Percentiles rank a stretch among this genome's conserved stretches.
These are phyloP conservation scores for Lycium barbarum DNA, from an alignment of 257 asterid species.

Conservation along the genomic window DNA sequence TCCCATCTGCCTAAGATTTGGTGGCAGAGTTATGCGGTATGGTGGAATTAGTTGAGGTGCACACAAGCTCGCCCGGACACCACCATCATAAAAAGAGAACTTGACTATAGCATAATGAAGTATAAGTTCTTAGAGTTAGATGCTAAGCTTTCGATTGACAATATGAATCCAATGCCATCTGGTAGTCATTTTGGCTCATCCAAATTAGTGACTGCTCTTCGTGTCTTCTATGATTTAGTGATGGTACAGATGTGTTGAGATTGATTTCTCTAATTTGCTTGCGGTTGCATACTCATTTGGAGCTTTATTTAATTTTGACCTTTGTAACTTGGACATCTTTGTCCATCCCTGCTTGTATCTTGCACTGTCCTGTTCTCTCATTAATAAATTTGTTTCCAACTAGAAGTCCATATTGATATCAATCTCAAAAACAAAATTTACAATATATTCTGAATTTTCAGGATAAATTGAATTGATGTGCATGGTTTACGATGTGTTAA, in stretches of 20 bases:
- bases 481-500: not conserved
- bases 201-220: slow-evolving; percentile 5
- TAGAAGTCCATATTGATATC: slow-evolving; percentile 10
- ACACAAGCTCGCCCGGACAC: not conserved
- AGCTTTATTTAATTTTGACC: not conserved
- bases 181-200: not conserved
- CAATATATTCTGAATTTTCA: not conserved
- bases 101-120: not conserved
- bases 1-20: not conserved
- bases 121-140: slow-evolving; percentile 21
- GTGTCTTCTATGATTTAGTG: not conserved
- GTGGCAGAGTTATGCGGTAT: not conserved
- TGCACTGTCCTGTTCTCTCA: not conserved
- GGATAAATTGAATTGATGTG: not conserved
- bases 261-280: slow-evolving; percentile 17
- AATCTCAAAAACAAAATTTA: not conserved
- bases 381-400: not conserved
- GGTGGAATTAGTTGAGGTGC: not conserved
- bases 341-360: not conserved
- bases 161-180: slow-evolving; percentile 17
- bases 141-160: not conserved
- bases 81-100: not conserved
- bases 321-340: not conserved
- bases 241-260: not conserved
- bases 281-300: not conserved